Base-by-base conservation (phyloP, 75 land plant species). In the Azolla pinnata region DNA sequence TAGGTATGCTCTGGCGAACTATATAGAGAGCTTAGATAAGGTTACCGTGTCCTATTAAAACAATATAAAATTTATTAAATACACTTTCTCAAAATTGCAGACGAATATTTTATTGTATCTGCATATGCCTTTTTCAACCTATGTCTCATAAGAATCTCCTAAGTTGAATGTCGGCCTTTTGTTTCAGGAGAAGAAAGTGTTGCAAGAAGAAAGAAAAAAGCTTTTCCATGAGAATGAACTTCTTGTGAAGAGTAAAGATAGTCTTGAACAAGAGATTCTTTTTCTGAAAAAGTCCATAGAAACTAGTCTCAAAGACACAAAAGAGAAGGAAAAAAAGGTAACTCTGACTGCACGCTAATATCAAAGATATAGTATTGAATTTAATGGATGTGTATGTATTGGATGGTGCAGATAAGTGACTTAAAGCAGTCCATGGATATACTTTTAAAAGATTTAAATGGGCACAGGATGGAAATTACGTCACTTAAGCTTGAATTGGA, bases 401-500 rank as follows among this genome's bases (percentile, higher is more conserved):
- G n/a, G n/a, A 18, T 18, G 14, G 14, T 46, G 23, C 74, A 91
- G 97, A 72, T 84, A 29, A 83, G 75, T 67, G 72, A 68, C 57
- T 67, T 91, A 60, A 84, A 77, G 65, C 70, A 87, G 55, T 46
- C 82, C 2, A 7, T 71, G 61, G 85, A 87, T 27, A 64, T 60
- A 48, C 82, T 81, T 51, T 63, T 70, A 18, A 75, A 82, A 57
- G 80, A 84, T 31, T 71, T 84, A 2, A 87, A 87, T 62, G 93
- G 64, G 4, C 81, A 71, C 64, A 76, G 86, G 70, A 78, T 88
- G 46, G 97, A 91, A 61, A 77, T 87, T 42, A 87, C 88, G 35
- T 77, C 93, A 28, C 72, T 91, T 8, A 87, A 91, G 56, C 71
- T 82, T 78, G 81, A 84, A 44, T 72, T 87, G 27, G 93, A 91